phyloP scores from a whole-genome alignment of 1,139 yeast genomes.

The Lodderomyces pseudojiufengensis region DNA sequence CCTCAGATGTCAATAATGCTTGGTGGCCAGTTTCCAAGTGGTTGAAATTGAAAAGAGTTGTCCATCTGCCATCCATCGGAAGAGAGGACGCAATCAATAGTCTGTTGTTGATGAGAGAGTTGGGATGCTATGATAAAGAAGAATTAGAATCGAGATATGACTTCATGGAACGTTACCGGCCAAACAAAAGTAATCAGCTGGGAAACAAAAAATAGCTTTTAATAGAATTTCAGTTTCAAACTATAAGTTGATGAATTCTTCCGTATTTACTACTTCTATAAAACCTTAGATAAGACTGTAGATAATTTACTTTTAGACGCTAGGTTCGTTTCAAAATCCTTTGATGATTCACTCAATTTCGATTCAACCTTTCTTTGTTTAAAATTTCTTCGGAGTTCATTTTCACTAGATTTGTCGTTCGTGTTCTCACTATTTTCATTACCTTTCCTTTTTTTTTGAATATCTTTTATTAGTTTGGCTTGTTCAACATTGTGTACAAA shows the following conservation, averaged over 20 bases:
- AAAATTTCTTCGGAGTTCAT: conserved; percentile 49
- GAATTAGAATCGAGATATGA: conserved; percentile 24
- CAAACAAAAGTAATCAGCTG: conserved; percentile 3
- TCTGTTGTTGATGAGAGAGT: conserved; percentile 16
- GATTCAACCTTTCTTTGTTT: conserved; percentile 64
- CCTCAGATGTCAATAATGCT: not conserved
- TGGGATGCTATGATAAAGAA: conserved; percentile 18
- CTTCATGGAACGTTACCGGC: conserved; percentile 18
- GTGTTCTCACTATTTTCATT: conserved; percentile 19
- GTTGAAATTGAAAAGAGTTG: conserved; percentile 22
- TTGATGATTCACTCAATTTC: conserved; percentile 60
- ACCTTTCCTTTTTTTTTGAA: conserved; percentile 50
- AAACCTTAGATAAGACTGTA: conserved; percentile 41
- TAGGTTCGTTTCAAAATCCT: conserved; percentile 42
- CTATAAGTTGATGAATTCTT: not conserved
- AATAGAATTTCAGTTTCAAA: too few species aligned
- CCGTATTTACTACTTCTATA: too few species aligned
- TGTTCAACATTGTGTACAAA: conserved; percentile 82
- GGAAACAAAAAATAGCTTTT: not conserved
- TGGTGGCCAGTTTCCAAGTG: conserved; percentile 25
- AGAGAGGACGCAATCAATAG: conserved; percentile 24
- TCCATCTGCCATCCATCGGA: conserved; percentile 17
- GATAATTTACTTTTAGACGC: conserved; percentile 43
- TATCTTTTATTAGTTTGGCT: conserved; percentile 73
- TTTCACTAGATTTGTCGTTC: conserved; percentile 16